Evolutionary conservation across 306 rosid species (phyloP).

Genomic region (Inga laurina): DNA sequence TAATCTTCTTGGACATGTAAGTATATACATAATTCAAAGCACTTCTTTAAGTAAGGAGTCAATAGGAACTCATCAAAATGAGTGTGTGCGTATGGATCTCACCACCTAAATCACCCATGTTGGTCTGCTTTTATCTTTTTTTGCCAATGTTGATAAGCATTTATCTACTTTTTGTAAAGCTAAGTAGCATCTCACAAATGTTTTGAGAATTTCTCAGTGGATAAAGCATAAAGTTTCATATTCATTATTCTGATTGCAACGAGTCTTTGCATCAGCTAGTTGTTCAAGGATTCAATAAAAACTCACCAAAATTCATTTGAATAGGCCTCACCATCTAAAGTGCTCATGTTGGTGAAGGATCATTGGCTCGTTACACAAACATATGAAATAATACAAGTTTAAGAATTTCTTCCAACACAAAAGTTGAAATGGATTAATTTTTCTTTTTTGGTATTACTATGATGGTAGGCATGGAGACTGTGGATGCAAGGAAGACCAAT

Average conservation of each 20-base stretch:
- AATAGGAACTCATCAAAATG: not conserved
- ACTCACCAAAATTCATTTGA: too few relatives aligned
- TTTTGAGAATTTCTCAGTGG: not conserved
- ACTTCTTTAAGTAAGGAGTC: not conserved
- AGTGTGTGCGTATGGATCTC: not conserved
- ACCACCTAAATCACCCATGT: not conserved
- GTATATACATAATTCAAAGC: not conserved
- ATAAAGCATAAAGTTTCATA: not conserved
- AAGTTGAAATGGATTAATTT: not conserved
- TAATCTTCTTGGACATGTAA: slow-evolving; percentile 59
- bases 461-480: slow-evolving; percentile 33
- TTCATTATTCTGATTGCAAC: not conserved
- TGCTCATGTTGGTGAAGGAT: not conserved
- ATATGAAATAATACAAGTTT: not conserved
- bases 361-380: not conserved
- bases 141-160: too few relatives aligned
- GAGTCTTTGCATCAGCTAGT: too few relatives aligned
- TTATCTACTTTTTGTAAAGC: not conserved
- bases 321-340: not conserved
- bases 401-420: not conserved
- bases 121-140: too few relatives aligned
- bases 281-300: too few relatives aligned
- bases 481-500: slow-evolving; percentile 32
- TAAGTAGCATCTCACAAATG: not conserved
- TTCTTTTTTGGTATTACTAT: not conserved